Evolutionary conservation across 768 basidiomycete genomes (phyloP).

Genomic region (Exsudoporus frostii): DNA sequence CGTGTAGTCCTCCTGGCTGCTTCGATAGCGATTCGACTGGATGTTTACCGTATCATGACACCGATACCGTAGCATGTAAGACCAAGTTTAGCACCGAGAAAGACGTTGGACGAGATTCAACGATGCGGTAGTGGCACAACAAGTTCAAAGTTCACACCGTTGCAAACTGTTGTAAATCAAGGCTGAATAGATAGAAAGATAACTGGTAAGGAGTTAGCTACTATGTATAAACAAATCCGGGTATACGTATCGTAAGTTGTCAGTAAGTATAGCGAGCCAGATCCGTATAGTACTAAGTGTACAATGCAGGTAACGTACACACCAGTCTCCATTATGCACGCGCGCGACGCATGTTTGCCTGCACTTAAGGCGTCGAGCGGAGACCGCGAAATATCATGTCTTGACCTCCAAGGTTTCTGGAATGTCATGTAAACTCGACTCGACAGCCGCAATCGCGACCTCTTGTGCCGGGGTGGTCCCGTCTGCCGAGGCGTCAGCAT

Average conservation of each 20-base stretch:
- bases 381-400: constrained; percentile 13
- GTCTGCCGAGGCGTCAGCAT: neutral
- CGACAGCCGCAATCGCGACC: neutral
- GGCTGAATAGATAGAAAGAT: neutral
- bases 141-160: neutral
- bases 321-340: constrained; percentile 1
- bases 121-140: neutral
- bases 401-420: constrained; percentile 18
- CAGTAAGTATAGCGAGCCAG: constrained; percentile 3
- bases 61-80: neutral
- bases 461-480: constrained; percentile 7
- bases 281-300: constrained; percentile 7
- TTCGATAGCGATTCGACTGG: constrained; percentile 6
- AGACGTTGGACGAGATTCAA: neutral
- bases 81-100: neutral
- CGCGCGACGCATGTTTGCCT: constrained; percentile 6
- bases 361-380: constrained; percentile 24
- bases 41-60: neutral
- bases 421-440: constrained; percentile 5
- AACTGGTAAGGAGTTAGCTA: constrained; percentile 6
- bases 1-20: constrained; percentile 24
- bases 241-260: constrained; percentile 23
- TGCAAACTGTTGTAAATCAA: neutral
- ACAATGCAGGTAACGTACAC: constrained; percentile 2
- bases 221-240: constrained; percentile 20